Evolutionary conservation across 1,284 basidiomycete species (phyloP).

Genomic region (Psilocybe mexicana): DNA sequence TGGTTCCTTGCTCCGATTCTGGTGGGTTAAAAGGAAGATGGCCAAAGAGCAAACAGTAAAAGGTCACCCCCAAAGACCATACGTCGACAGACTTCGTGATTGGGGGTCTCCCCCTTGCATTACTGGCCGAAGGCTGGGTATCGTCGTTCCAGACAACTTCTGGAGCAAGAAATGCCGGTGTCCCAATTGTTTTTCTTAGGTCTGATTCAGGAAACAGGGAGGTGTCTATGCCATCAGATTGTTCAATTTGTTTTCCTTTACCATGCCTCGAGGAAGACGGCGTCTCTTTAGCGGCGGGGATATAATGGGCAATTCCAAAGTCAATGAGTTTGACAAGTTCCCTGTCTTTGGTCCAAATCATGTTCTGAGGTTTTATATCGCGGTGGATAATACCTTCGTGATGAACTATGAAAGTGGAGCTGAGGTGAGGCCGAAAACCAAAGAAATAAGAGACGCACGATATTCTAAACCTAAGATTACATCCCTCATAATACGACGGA

Average conservation of each 20-base stretch:
- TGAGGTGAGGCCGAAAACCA: not conserved
- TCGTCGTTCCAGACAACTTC: slow-evolving; percentile 73
- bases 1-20: slow-evolving; percentile 52
- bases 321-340: slow-evolving; percentile 84
- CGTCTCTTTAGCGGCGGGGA: slow-evolving; percentile 5
- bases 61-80: slow-evolving; percentile 89
- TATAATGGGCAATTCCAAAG: slow-evolving; percentile 85
- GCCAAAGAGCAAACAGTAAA: slow-evolving; percentile 87
- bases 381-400: slow-evolving; percentile 90
- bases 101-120: slow-evolving; percentile 42
- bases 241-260: slow-evolving; percentile 15
- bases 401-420: slow-evolving; percentile 56
- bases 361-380: slow-evolving; percentile 91
- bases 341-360: slow-evolving; percentile 73
- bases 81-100: slow-evolving; percentile 88
- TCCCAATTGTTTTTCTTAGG: slow-evolving; percentile 80
- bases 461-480: slow-evolving; percentile 84
- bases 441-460: slow-evolving; percentile 38
- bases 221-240: slow-evolving; percentile 28
- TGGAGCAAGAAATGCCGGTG: slow-evolving; percentile 87
- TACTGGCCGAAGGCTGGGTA: slow-evolving; percentile 16
- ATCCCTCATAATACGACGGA: slow-evolving; percentile 77
- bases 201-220: slow-evolving; percentile 69
- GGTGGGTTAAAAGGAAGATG: slow-evolving; percentile 61
- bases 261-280: slow-evolving; percentile 3